Conservation (phyloP, 768 basidiomycete species). For the Kwoniella sp. region DNA sequence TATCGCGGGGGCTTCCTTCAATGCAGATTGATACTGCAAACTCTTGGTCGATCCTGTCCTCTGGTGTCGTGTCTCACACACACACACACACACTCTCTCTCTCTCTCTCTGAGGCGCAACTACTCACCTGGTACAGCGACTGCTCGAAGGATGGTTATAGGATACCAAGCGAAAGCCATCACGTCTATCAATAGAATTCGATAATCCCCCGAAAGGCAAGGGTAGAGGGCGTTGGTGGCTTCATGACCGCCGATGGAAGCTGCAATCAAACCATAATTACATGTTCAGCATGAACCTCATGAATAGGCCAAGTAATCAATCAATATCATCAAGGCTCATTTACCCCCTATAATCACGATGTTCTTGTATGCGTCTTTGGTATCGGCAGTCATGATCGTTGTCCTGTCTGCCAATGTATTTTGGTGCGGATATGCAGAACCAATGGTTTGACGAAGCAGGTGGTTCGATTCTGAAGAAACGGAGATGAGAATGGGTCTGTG, state of each 20-base stretch:
- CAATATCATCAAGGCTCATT: conserved; percentile 1
- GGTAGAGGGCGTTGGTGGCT: conserved; percentile 37
- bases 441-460: too few species aligned
- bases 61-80: too few species aligned
- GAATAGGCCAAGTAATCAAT: too few species aligned
- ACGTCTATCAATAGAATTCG: conserved; percentile 51
- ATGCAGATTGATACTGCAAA: too few species aligned
- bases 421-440: too few species aligned
- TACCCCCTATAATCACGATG: conserved; percentile 53
- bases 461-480: too few species aligned
- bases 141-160: conserved; percentile 44
- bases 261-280: conserved; percentile 5
- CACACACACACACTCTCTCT: too few species aligned
- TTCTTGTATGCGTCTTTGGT: conserved; percentile 30
- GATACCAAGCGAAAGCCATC: conserved; percentile 39
- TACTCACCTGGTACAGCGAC: conserved; percentile 47
- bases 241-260: conserved; percentile 42
- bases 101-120: too few species aligned
- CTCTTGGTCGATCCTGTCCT: too few species aligned
- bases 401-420: neutral
- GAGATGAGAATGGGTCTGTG: too few species aligned
- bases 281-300: too few species aligned
- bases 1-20: too few species aligned
- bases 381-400: neutral
- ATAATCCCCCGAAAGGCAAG: conserved; percentile 16